These are phyloP conservation scores for Fusarium haematococcum DNA, from an alignment of 2,329 filamentous ascomycete species.

Conservation along the genomic window DNA sequence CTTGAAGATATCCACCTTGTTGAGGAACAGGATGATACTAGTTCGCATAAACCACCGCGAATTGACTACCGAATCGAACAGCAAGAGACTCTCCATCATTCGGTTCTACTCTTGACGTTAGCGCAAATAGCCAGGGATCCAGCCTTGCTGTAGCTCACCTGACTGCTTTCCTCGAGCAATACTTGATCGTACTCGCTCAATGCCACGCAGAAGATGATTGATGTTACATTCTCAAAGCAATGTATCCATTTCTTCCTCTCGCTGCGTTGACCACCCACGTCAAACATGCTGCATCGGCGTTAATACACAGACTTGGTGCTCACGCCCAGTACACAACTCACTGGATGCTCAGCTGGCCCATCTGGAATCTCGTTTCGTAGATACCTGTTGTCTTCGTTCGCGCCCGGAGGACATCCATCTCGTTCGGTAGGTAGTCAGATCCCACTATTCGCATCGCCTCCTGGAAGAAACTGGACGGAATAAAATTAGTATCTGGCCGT, in stretches of 20 bases:
- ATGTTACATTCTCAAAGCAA: slow-evolving; percentile 99
- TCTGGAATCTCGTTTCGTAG: slow-evolving; percentile 98
- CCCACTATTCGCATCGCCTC: slow-evolving; percentile 87
- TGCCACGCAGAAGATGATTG: slow-evolving; percentile 98
- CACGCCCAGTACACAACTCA: slow-evolving; percentile 61
- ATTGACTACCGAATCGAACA: slow-evolving; percentile 99
- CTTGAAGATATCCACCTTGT: slow-evolving; percentile 99
- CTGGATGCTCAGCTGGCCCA: slow-evolving; percentile 99
- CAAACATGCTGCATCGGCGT: slow-evolving; percentile 84
- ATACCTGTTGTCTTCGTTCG: slow-evolving; percentile 99
- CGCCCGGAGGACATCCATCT: slow-evolving; percentile 94
- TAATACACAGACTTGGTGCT: slow-evolving; percentile 24
- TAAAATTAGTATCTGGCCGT: slow-evolving; percentile 18
- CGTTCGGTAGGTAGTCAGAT: slow-evolving; percentile 88
- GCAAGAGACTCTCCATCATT: slow-evolving; percentile 97
- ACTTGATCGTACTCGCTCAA: slow-evolving; percentile 99
- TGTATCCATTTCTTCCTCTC: slow-evolving; percentile 99
- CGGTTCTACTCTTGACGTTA: slow-evolving; percentile 77
- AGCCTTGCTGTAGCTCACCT: slow-evolving; percentile 61
- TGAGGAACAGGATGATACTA: slow-evolving; percentile 97
- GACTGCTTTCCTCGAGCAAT: slow-evolving; percentile 94
- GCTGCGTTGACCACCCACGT: slow-evolving; percentile 95
- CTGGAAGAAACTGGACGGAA: slow-evolving; percentile 84
- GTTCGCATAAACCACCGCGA: slow-evolving; percentile 99
- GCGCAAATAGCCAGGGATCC: background rate